Evolutionary conservation across 495 filamentous ascomycete genomes (phyloP), one percentile per base, ranked within the genome.

Genomic region (Penicillium subrubescens): DNA sequence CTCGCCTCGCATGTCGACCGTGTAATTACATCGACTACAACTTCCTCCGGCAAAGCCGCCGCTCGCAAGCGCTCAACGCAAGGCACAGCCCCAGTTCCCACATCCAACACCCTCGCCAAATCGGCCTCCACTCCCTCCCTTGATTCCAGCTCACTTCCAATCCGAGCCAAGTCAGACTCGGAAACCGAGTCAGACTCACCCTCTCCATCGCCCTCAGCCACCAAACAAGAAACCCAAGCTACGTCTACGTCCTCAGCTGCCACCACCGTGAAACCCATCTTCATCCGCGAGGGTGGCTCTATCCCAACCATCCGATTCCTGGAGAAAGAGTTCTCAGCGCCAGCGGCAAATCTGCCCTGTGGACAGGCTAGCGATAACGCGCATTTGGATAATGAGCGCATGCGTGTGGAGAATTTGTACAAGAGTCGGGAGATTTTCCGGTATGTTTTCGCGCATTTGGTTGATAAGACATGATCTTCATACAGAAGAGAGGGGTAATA

Each of bases 291-390:
- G 78, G 95, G 95, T 3, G 95, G 95, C 4, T 94, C 90, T 0
- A 98, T 99, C 66, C 94, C 96, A 1, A 89, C 91, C 0, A 97
- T 97, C 61, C 81, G 95, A 11, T 98, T 98, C 74, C 74, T 99
- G 52, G 95, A 99, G 74, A 95, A 96, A 77, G 93, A 96, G 69
- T 98, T 98, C 71, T 84, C 85, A 2, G 95, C 95, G 0, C 93
- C 93, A 0, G 95, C 96, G 0, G 95, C 95, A 0, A 94, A 98
- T 75, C 72, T 99, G 44, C 96, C 95, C 0, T 97, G 94, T 71
- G 95, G 95, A 2, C 95, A 98, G 75, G 93, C 94, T 46, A 97
- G 93, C 71, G 95, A 99, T 73, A 86, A 87, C 57, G 95, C 94
- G 29, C 95, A 99, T 87, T 77, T 99, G 77, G 92, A 96, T 69